Percentiles rank a stretch among this genome's conserved stretches.
Evolutionary conservation across 306 rosid species (phyloP).

Genomic region (Acacia confusa): DNA sequence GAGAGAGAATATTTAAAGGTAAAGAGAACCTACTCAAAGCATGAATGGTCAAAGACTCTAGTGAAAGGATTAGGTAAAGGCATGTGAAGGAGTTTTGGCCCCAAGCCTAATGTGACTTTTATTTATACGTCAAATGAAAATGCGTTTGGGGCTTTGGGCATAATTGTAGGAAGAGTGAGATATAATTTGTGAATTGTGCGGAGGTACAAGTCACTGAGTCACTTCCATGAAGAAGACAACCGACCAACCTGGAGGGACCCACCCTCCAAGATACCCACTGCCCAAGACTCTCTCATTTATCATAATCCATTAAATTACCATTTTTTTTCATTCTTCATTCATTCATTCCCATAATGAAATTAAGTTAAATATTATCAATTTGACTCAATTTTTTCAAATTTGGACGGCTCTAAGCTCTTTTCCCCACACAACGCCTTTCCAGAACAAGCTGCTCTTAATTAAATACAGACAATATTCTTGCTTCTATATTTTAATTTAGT

Average conservation of each 20-base stretch:
- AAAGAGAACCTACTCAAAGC: background rate
- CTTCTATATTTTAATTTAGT: background rate
- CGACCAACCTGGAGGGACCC: conserved; percentile 49
- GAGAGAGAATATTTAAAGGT: too few relatives aligned
- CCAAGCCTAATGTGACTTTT: background rate
- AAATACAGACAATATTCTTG: background rate
- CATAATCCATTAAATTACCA: background rate
- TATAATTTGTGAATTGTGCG: background rate
- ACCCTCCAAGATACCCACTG: conserved; percentile 34
- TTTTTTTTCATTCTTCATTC: conserved; percentile 19
- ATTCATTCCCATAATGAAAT: background rate
- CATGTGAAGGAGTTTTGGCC: background rate
- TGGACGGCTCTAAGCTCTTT: conserved; percentile 15
- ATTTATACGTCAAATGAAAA: background rate
- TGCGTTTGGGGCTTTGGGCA: too few relatives aligned
- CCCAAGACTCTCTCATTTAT: conserved; percentile 22
- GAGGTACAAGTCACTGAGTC: conserved; percentile 26
- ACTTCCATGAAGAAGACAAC: conserved; percentile 56
- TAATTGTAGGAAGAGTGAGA: background rate
- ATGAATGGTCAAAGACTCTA: background rate
- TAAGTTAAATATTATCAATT: conserved; percentile 12
- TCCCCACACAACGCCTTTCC: conserved; percentile 28
- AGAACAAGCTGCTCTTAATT: conserved; percentile 25
- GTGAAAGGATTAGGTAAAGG: background rate
- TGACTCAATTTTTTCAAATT: conserved; percentile 21